These are phyloP conservation scores for Erythrophleum ivorense DNA, from an alignment of 331 rosid species.

Conservation along the genomic window DNA sequence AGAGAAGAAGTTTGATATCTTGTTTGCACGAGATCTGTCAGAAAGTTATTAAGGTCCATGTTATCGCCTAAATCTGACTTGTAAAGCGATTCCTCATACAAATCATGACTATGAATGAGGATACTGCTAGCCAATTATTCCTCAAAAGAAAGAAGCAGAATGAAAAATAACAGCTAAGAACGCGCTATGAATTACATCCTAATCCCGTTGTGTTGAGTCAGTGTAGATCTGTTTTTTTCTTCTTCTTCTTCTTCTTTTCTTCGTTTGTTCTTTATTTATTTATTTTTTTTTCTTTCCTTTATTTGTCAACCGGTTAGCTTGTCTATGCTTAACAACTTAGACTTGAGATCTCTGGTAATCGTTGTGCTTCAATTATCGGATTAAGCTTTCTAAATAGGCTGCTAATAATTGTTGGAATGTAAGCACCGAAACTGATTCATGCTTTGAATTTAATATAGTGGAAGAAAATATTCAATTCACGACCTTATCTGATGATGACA, in stretches of 20 bases:
- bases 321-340: background rate
- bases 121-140: background rate
- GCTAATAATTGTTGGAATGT: background rate
- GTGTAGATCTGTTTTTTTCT: background rate
- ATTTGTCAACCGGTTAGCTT: background rate
- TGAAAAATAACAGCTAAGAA: background rate
- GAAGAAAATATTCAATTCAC: background rate
- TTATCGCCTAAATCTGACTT: background rate
- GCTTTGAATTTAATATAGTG: background rate
- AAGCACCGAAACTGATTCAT: background rate
- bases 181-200: background rate
- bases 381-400: background rate
- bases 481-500: background rate
- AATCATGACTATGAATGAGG: background rate
- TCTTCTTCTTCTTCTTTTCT: background rate
- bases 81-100: background rate
- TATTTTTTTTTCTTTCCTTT: background rate
- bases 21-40: background rate
- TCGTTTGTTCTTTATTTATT: background rate
- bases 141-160: background rate
- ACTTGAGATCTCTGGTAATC: background rate
- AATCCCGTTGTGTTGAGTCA: background rate
- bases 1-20: no score
- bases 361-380: background rate
- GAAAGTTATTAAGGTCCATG: background rate